Conservation (phyloP, 352 stramenopile genomes). For the Halophytophthora polymorphica region DNA sequence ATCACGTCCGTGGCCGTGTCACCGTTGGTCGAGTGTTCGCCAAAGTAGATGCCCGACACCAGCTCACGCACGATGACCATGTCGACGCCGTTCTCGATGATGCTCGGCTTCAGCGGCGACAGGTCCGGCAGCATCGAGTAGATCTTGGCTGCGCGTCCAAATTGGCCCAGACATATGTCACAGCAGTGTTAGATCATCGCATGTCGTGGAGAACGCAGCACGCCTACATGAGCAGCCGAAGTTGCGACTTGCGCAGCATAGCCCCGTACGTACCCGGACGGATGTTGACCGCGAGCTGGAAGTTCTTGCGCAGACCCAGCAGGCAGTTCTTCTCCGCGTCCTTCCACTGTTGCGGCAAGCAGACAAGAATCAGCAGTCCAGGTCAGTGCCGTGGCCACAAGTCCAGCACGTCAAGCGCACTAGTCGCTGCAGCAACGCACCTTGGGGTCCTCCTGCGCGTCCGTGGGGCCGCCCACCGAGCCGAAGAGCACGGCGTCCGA, state of each 20-base stretch:
- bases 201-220: too few species aligned
- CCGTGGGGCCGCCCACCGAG: conserved; percentile 95
- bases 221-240: too few species aligned
- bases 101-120: conserved; percentile 95
- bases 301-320: conserved; percentile 96
- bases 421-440: conserved; percentile 9
- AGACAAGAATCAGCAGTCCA: not conserved
- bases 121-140: conserved; percentile 96
- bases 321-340: conserved; percentile 95
- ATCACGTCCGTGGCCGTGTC: conserved; percentile 92
- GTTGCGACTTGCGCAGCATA: too few species aligned
- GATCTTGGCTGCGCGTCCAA: conserved; percentile 86
- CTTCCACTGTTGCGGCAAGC: conserved; percentile 52
- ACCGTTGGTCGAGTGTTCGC: conserved; percentile 76
- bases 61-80: conserved; percentile 99
- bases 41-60: conserved; percentile 99
- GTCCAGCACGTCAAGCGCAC: not conserved
- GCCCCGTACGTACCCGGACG: conserved; percentile 57
- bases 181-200: too few species aligned
- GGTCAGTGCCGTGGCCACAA: too few species aligned
- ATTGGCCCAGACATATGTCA: too few species aligned
- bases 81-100: conserved; percentile 95
- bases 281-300: conserved; percentile 98
- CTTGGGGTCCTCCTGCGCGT: conserved; percentile 86
- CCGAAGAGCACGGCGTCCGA: conserved; percentile 94